phyloP scores from a whole-genome alignment of 2,329 filamentous ascomycete species.

The Cladophialophora chaetospira region DNA sequence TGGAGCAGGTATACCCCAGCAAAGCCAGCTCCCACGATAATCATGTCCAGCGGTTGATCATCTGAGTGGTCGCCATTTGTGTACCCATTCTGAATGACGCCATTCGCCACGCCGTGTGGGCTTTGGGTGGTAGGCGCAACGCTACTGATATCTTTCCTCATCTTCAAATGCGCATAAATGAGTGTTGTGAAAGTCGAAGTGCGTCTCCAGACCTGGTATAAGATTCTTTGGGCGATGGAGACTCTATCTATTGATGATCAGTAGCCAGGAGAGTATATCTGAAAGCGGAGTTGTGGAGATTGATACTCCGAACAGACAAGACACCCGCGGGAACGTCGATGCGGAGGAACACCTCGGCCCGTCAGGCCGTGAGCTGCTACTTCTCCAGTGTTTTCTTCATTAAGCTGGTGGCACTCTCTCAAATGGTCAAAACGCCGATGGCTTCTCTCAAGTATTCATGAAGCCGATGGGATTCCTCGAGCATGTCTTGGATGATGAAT shows the following conservation, averaged over 20 bases:
- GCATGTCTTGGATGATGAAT: too few relatives aligned
- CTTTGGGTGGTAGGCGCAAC: not conserved
- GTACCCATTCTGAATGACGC: conserved; percentile 30
- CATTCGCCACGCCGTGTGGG: not conserved
- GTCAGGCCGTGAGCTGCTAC: not conserved
- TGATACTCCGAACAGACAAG: not conserved
- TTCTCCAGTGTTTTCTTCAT: too few relatives aligned
- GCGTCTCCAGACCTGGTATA: too few relatives aligned
- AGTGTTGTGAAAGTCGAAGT: too few relatives aligned
- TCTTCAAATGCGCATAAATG: too few relatives aligned
- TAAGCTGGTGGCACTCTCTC: too few relatives aligned
- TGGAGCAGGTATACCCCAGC: conserved; percentile 55
- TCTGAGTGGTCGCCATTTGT: conserved; percentile 35
- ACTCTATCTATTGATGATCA: too few relatives aligned
- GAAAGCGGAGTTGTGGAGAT: not conserved
- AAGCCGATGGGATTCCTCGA: too few relatives aligned
- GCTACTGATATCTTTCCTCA: conserved; percentile 9
- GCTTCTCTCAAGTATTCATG: not conserved
- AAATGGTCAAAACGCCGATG: not conserved
- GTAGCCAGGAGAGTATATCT: too few relatives aligned
- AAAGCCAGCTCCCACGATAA: conserved; percentile 36
- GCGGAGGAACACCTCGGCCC: not conserved
- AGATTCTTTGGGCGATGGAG: too few relatives aligned
- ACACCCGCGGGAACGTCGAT: not conserved
- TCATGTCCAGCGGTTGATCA: conserved; percentile 8